Evolutionary conservation across 345 rosid genomes (phyloP).

Genomic region (Triadica sebifera): DNA sequence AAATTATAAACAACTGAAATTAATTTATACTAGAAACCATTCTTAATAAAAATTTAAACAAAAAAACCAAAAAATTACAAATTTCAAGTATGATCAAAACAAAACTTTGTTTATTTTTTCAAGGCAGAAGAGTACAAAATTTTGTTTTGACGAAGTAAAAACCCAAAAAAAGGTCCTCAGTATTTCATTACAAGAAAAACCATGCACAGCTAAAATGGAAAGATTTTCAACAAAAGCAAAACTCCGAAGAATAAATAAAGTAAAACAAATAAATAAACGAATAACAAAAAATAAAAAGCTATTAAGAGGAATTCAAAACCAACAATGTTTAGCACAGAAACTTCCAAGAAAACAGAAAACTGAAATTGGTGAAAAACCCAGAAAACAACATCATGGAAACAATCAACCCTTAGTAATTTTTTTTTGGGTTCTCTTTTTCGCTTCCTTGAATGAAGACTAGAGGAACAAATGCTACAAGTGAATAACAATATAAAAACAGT

Average conservation of each 20-base stretch:
- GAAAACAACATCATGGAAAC: not conserved
- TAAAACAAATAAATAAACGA: not conserved
- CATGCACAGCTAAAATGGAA: not conserved
- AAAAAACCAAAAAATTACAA: not conserved
- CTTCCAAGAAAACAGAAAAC: not conserved
- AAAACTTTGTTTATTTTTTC: too few species aligned
- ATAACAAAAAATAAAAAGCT: not conserved
- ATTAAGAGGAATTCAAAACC: not conserved
- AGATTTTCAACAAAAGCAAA: not conserved
- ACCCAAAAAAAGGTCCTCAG: not conserved
- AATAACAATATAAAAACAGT: not conserved
- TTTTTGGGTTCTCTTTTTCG: not conserved
- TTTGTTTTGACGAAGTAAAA: not conserved
- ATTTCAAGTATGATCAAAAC: not conserved
- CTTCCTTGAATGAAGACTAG: constrained; percentile 5
- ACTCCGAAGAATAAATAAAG: not conserved
- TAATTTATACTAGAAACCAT: not conserved
- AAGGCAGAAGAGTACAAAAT: too few species aligned
- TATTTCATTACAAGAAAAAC: not conserved
- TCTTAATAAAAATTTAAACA: not conserved
- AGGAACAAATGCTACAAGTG: constrained; percentile 6
- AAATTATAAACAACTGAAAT: too few species aligned
- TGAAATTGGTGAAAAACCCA: not conserved
- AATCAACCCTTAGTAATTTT: not conserved
- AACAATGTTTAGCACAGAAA: not conserved